Percentiles rank a stretch among this genome's conserved stretches.
These are phyloP conservation scores for Aureobasidium sp. DNA, from an alignment of 2,329 filamentous ascomycete species.

Conservation along the genomic window DNA sequence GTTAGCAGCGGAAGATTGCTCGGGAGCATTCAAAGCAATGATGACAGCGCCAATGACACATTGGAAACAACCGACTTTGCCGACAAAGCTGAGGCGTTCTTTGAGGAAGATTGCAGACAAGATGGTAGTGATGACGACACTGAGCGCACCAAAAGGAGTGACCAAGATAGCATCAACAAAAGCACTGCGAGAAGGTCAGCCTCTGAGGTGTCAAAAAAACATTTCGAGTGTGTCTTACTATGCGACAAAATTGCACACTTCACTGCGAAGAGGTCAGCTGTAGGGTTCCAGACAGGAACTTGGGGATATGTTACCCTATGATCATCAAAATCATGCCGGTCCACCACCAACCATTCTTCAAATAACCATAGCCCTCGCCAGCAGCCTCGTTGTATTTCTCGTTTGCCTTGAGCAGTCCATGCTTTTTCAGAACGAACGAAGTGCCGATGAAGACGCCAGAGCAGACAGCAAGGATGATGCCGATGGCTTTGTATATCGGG, in stretches of 20 bases:
- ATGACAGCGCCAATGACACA: constrained; percentile 90
- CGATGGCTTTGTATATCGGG: constrained; percentile 71
- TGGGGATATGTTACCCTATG: constrained; percentile 46
- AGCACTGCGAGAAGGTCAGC: too few species aligned
- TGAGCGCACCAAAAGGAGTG: constrained; percentile 82
- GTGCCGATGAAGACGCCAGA: constrained; percentile 90
- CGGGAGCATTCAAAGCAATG: constrained; percentile 88
- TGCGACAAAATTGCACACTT: constrained; percentile 94
- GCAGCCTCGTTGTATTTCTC: constrained; percentile 94
- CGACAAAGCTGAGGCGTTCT: constrained; percentile 88
- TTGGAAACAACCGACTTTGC: constrained; percentile 91
- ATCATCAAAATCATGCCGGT: constrained; percentile 95
- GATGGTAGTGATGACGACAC: constrained; percentile 86
- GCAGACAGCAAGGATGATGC: constrained; percentile 74
- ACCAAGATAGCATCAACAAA: constrained; percentile 96
- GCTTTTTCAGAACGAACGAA: constrained; percentile 94
- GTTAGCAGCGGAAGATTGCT: constrained; percentile 72
- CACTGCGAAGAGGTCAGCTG: constrained; percentile 30
- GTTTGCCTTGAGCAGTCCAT: constrained; percentile 84
- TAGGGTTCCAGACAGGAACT: neutral
- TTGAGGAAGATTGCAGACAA: constrained; percentile 93
- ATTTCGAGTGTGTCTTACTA: too few species aligned
- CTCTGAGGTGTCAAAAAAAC: too few species aligned
- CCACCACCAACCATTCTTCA: constrained; percentile 97
- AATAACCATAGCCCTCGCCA: constrained; percentile 92